phyloP scores from a whole-genome alignment of 768 basidiomycete genomes.

The Phaeotremella fagi region DNA sequence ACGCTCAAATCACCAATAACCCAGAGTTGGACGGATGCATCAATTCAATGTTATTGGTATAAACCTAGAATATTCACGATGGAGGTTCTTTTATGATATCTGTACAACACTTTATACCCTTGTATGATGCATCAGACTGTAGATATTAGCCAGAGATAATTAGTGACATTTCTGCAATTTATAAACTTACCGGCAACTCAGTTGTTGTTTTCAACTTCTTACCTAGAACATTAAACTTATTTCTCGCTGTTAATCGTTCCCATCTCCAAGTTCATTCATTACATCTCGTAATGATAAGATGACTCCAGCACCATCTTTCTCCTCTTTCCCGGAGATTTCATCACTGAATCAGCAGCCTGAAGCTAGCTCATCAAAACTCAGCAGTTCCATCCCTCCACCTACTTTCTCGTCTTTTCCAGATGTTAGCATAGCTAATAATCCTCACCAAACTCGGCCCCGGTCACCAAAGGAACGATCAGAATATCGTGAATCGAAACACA shows the following conservation, averaged over 20 bases:
- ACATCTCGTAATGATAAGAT: too few relatives aligned
- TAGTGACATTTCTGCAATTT: too few relatives aligned
- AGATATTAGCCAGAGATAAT: too few relatives aligned
- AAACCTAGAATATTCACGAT: too few relatives aligned
- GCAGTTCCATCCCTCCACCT: too few relatives aligned
- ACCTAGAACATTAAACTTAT: neutral
- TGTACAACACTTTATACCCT: neutral
- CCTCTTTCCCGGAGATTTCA: neutral
- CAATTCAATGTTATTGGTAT: slow-evolving; percentile 71
- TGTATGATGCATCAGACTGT: neutral
- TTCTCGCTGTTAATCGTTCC: too few relatives aligned
- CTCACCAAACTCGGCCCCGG: neutral
- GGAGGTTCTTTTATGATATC: neutral
- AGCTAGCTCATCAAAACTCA: neutral
- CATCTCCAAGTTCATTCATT: too few relatives aligned
- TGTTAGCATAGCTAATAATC: too few relatives aligned
- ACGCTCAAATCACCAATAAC: slow-evolving; percentile 89
- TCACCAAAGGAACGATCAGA: neutral
- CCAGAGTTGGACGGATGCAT: slow-evolving; percentile 96
- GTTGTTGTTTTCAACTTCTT: too few relatives aligned
- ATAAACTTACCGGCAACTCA: too few relatives aligned
- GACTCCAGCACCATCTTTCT: neutral
- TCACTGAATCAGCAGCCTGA: neutral
- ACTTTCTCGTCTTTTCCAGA: neutral
- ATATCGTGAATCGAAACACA: neutral